Conservation (phyloP, 805 yeast genomes). For the Yamadazyma scolyti region DNA sequence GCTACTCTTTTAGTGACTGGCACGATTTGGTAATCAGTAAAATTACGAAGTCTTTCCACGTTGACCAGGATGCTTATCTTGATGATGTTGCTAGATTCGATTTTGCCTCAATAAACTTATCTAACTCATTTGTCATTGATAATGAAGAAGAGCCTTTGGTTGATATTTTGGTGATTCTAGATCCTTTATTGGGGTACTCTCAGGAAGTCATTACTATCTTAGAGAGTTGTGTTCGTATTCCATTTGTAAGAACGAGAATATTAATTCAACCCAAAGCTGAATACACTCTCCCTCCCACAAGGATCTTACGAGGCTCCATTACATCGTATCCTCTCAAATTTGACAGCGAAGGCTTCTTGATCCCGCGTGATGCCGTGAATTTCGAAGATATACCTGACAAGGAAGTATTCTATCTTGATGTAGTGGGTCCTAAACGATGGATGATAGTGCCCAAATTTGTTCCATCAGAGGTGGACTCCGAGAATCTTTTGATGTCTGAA, state of each 20-base stretch:
- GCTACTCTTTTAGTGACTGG: slow-evolving; percentile 28
- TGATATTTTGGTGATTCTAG: slow-evolving; percentile 58
- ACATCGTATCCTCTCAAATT: slow-evolving; percentile 31
- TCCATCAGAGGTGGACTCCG: slow-evolving; percentile 46
- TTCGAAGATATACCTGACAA: slow-evolving; percentile 2
- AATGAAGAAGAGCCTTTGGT: slow-evolving; percentile 32
- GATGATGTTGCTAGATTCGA: slow-evolving; percentile 46
- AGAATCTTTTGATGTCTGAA: slow-evolving; percentile 43
- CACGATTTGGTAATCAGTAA: slow-evolving; percentile 44
- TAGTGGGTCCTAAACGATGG: slow-evolving; percentile 70
- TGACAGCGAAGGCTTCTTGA: slow-evolving; percentile 16
- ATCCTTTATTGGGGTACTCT: slow-evolving; percentile 69
- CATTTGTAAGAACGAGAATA: slow-evolving; percentile 52
- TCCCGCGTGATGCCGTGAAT: not conserved
- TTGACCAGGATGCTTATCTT: slow-evolving; percentile 38
- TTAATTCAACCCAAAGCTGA: slow-evolving; percentile 54
- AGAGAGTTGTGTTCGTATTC: slow-evolving; percentile 35
- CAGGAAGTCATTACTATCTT: slow-evolving; percentile 56
- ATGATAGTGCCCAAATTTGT: slow-evolving; percentile 51
- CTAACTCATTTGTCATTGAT: slow-evolving; percentile 24
- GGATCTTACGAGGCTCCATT: slow-evolving; percentile 54
- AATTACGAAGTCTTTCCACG: slow-evolving; percentile 42
- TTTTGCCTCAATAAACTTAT: slow-evolving; percentile 28
- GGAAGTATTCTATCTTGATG: slow-evolving; percentile 44
- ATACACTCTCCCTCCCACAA: slow-evolving; percentile 41